A percentile compares a stretch with the other conserved stretches of the same genome.
phyloP scores from a whole-genome alignment of 176 grass and related monocot genomes.

The sorghum (Sorghum bicolor) region Sorghum_bicolor_NCBIv3 NC_012878.2:48450001-48450500 shows the following conservation, averaged over 20 bases:
- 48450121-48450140: not conserved
- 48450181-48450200: no score
- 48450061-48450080: no score
- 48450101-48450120: no score
- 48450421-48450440: not conserved
- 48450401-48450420: constrained; percentile 17
- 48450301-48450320: no score
- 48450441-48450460: constrained; percentile 17
- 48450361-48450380: not conserved
- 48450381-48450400: constrained; percentile 17
- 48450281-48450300: no score
- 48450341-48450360: not conserved
- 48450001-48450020: not conserved
- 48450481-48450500: not conserved
- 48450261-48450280: no score
- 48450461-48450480: not conserved
- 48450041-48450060: not conserved
- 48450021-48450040: not conserved
- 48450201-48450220: no score
- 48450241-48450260: no score
- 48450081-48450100: no score
- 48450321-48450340: not conserved
- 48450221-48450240: no score
- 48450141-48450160: not conserved
- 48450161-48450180: not conserved